These are phyloP conservation scores for Quercus gilva DNA, from an alignment of 306 rosid species.

Conservation along the genomic window DNA sequence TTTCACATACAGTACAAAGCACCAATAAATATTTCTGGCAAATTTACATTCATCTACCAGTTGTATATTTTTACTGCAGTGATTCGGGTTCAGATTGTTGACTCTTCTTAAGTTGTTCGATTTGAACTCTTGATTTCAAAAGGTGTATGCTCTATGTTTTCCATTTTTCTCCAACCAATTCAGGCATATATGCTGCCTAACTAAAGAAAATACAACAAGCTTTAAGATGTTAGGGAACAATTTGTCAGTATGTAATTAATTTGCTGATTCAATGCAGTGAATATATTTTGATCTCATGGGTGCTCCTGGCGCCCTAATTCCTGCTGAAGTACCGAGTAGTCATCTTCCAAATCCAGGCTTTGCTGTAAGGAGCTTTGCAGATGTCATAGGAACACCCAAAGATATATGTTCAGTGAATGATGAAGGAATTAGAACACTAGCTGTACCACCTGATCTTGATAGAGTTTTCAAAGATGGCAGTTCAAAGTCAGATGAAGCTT, in stretches of 20 bases:
- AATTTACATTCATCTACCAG: neutral
- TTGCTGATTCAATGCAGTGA: slow-evolving; percentile 68
- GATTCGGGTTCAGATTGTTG: neutral
- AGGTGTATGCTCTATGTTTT: neutral
- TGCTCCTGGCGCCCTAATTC: slow-evolving; percentile 95
- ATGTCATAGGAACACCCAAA: slow-evolving; percentile 50
- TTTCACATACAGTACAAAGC: neutral
- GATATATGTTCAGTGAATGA: slow-evolving; percentile 30
- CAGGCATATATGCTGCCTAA: neutral
- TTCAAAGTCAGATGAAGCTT: slow-evolving; percentile 47
- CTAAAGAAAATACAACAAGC: slow-evolving; percentile 4
- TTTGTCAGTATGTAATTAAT: slow-evolving; percentile 27
- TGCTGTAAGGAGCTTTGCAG: slow-evolving; percentile 56
- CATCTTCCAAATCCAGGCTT: slow-evolving; percentile 75
- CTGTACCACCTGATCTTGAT: slow-evolving; percentile 37
- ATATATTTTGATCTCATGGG: slow-evolving; percentile 97
- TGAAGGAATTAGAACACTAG: slow-evolving; percentile 37
- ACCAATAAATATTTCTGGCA: neutral
- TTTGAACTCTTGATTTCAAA: slow-evolving; percentile 4
- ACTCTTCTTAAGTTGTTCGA: slow-evolving; percentile 14
- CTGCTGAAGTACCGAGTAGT: slow-evolving; percentile 88
- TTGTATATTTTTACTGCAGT: neutral
- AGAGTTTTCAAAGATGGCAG: slow-evolving; percentile 36
- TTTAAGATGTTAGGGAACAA: slow-evolving; percentile 14
- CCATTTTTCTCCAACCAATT: neutral